Evolutionary conservation across 108 stramenopile species (phyloP), one percentile per base, ranked within the genome.

Genomic region (Seminavis robusta): DNA sequence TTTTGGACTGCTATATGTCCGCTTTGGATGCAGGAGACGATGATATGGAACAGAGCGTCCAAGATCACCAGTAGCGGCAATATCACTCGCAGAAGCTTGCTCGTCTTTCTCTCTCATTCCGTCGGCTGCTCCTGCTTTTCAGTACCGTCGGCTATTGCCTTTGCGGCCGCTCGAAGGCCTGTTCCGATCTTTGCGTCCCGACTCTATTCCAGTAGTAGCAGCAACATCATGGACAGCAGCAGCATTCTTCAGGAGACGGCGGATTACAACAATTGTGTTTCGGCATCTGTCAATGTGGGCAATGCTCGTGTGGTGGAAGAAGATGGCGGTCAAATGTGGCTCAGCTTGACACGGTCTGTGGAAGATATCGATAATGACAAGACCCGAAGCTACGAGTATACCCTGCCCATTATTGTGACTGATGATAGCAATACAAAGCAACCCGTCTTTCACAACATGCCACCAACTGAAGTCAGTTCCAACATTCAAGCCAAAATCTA

Each of bases 291-390:
- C 2, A 84, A 84, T 32, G 56, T 90, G 16, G 61, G 63, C 21
- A 55, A 73, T 52, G 77, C 75, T 21, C 65, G 71, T 33, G 52
- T 67, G 0, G 32, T 67, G 16, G 63, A 78, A 46, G 73, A 69
- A 3, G 46, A 76, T 13, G 32, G 73, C 21, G 45, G 57, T 16
- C 59, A 63, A 59, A 56, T 23, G 56, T n/a, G 13, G 6, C 45
- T 23, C 20, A 23, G 2, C 13, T 15, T 45, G 6, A 25, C 52
- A 61, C 71, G 88, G 47, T 82, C 83, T 9, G 77, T 71, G 28
- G 67, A 84, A 39, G 84, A 90, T 44, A 84, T 86, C 52, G 88
- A 90, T 51, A 46, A 65, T 13, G 69, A 81, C 54, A 44, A 64
- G 24, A 67, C 76, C 4, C 74, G 80, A 15, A 52, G 50, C 8